Evolutionary conservation across 108 stramenopile species (phyloP).

Genomic region (Epithemia pelagica): DNA sequence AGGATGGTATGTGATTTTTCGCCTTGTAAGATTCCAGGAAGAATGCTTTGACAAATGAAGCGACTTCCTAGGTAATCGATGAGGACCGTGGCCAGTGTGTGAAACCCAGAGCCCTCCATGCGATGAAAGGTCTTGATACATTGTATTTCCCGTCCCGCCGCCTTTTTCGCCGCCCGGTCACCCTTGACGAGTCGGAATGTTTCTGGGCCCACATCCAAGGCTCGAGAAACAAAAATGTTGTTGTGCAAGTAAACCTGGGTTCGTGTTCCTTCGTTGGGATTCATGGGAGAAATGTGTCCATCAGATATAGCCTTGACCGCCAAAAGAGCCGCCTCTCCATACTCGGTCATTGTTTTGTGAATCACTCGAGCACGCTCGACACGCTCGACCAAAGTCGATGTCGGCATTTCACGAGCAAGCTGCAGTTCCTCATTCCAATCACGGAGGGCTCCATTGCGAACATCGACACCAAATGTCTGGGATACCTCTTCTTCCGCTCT

Average conservation of each 20-base stretch:
- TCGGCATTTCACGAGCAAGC: conserved; percentile 77
- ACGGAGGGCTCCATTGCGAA: conserved; percentile 65
- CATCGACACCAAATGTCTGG: conserved; percentile 78
- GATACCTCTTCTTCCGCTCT: conserved; percentile 75
- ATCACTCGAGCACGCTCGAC: conserved; percentile 79
- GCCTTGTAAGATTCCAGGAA: conserved; percentile 83
- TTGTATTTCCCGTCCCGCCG: conserved; percentile 57
- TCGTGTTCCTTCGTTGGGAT: conserved; percentile 80
- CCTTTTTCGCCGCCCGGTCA: conserved; percentile 62
- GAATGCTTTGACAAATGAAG: conserved; percentile 82
- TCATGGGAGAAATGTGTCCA: conserved; percentile 87
- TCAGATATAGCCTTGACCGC: conserved; percentile 81
- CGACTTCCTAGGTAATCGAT: conserved; percentile 85
- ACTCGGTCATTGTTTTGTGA: conserved; percentile 85
- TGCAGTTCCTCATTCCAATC: conserved; percentile 98
- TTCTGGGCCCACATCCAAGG: conserved; percentile 75
- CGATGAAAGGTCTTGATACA: conserved; percentile 60
- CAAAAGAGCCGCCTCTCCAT: conserved; percentile 77
- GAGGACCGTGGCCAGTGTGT: conserved; percentile 89
- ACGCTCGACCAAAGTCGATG: conserved; percentile 49
- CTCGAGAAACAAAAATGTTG: conserved; percentile 92
- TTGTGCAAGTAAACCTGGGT: conserved; percentile 94
- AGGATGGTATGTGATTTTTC: conserved; percentile 81
- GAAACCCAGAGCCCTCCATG: conserved; percentile 55
- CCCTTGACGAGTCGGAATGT: conserved; percentile 74